Base-by-base conservation (phyloP, 2,329 filamentous ascomycete genomes). In the Harringtonia aguacate region DNA sequence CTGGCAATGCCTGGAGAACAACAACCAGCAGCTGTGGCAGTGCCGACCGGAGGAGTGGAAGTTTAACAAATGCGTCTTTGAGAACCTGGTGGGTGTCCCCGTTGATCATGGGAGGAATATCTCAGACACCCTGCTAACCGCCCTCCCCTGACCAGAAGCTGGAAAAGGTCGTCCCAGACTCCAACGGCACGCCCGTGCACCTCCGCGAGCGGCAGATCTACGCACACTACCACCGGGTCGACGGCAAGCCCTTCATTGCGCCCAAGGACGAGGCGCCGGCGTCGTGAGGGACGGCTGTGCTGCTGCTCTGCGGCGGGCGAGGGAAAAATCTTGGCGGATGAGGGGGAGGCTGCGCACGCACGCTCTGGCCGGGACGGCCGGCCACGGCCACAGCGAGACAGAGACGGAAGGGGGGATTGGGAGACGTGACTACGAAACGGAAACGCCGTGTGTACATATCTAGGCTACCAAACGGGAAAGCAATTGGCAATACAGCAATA, bases 21-120 rank as follows among this genome's bases (percentile, higher is more conserved):
- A 94, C 72, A 98, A 98, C 73, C 92, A 98, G 61, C 86, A 95
- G 67, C 71, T 97, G 48, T 98, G 87, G 84, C 87, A 97, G 60
- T 98, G 92, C 72, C 79, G 92, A 56, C 81, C 80, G 58, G 72
- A 77, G 51, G 92, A 98, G 73, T 82, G 86, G 77, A 81, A 81
- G 61, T 71, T 98, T 57, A 98, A 95, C 74, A 84, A 82, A 69
- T 98, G 92, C 66, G 89, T 95, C 39, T 97, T 85, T 61, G 83
- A 95, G 54, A 97, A 95, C 63, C 67, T 98, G 70, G 92, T 98
- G 20, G 2, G 46, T 41, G 12, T n/a, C 13, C 42, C 24, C n/a
- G 36, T 44, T 36, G 30, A 14, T 39, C 20, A 6, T 18, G 4
- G 33, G 8, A 6, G 8, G 8, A 18, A 8, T 7, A 6, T 7